Conservation (phyloP, 352 stramenopile genomes). For the Pythium myriotylum region DNA sequence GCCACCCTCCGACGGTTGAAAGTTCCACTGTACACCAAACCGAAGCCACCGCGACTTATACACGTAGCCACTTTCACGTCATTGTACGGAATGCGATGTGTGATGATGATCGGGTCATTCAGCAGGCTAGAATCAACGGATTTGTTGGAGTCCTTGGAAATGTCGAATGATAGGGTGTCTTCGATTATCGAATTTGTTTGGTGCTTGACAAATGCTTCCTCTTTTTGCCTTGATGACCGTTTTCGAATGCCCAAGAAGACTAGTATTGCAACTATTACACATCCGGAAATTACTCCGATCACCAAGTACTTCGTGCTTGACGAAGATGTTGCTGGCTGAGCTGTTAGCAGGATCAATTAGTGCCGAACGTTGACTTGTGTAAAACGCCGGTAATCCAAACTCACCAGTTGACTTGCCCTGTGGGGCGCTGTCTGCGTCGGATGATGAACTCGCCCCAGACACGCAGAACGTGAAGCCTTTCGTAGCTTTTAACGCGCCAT, state of each 20-base stretch:
- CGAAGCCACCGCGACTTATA: conserved; percentile 64
- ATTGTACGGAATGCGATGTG: conserved; percentile 63
- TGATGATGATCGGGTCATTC: conserved; percentile 62
- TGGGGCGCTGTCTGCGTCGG: neutral
- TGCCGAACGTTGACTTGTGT: too few relatives aligned
- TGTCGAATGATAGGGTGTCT: conserved; percentile 58
- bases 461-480: conserved; percentile 1
- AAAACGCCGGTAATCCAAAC: too few relatives aligned
- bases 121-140: conserved; percentile 51
- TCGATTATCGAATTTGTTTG: conserved; percentile 43
- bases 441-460: neutral
- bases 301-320: conserved; percentile 34
- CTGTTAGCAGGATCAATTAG: neutral
- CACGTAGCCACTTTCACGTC: conserved; percentile 57
- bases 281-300: conserved; percentile 46
- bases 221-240: neutral
- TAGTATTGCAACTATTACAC: conserved; percentile 42
- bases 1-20: conserved; percentile 61
- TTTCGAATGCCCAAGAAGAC: conserved; percentile 58
- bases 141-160: conserved; percentile 40
- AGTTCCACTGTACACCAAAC: conserved; percentile 58
- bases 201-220: conserved; percentile 56
- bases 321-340: neutral
- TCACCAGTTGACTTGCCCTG: neutral
- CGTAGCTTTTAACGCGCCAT: neutral